phyloP scores from a whole-genome alignment of 148 eudicot genomes.

The Cornus kousa region DNA sequence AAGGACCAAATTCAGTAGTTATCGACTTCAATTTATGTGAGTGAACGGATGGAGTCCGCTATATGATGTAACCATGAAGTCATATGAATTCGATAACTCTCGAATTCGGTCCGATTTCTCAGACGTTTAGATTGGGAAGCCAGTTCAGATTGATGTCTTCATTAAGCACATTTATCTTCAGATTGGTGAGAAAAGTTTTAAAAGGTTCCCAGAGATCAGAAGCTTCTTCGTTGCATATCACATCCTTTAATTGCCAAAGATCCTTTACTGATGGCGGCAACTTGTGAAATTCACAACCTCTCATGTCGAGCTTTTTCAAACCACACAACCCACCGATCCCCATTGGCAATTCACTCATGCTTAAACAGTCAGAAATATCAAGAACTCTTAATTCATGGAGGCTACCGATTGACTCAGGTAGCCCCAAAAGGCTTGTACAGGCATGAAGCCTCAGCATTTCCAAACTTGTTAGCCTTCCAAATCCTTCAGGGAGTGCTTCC shows the following conservation, averaged over 20 bases:
- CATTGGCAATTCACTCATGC: constrained; percentile 15
- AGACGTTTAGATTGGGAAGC: background rate
- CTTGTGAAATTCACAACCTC: constrained; percentile 20
- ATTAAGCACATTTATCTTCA: background rate
- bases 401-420: constrained; percentile 22
- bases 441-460: constrained; percentile 21
- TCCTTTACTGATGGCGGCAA: constrained; percentile 10
- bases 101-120: too few relatives aligned
- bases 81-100: too few relatives aligned
- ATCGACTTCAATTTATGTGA: too few relatives aligned
- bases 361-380: constrained; percentile 24
- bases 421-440: constrained; percentile 15
- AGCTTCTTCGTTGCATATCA: constrained; percentile 12
- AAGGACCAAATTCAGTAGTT: too few relatives aligned
- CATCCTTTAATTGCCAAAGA: constrained; percentile 4
- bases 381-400: constrained; percentile 8
- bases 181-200: background rate
- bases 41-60: too few relatives aligned
- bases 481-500: constrained; percentile 8
- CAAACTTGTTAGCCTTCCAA: constrained; percentile 14
- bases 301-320: constrained; percentile 17
- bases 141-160: constrained; percentile 10
- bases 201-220: background rate
- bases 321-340: constrained; percentile 12
- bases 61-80: too few relatives aligned